Evolutionary conservation across 2,329 filamentous ascomycete genomes (phyloP).

Genomic region (Drechmeria coniospora): DNA sequence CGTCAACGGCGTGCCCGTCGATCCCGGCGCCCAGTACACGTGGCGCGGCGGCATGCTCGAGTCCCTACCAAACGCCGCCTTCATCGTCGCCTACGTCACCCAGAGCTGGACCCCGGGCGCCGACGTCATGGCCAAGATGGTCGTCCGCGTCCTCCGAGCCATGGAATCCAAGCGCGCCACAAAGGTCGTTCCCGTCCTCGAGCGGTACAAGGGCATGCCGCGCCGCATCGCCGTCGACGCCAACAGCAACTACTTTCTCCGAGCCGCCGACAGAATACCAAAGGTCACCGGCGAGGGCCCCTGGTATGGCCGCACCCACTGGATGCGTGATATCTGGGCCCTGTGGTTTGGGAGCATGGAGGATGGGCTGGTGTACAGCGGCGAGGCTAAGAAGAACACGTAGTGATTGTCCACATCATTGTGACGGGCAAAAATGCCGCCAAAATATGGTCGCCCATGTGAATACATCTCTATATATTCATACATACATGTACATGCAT

Average conservation of each 20-base stretch:
- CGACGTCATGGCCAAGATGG: slow-evolving; percentile 32
- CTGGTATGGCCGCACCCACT: slow-evolving; percentile 20
- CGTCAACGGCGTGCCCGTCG: slow-evolving; percentile 37
- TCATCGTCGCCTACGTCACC: slow-evolving; percentile 50
- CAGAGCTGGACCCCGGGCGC: slow-evolving; percentile 53
- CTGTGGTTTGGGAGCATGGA: slow-evolving; percentile 15
- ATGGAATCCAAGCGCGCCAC: slow-evolving; percentile 33
- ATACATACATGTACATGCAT: not conserved
- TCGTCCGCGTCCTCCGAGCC: slow-evolving; percentile 33
- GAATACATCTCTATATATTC: too few species aligned
- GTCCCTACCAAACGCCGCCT: slow-evolving; percentile 46
- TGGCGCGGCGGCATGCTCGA: slow-evolving; percentile 55
- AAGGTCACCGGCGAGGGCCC: slow-evolving; percentile 18
- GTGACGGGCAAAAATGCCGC: too few species aligned
- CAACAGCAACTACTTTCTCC: slow-evolving; percentile 20
- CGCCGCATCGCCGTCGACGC: slow-evolving; percentile 11
- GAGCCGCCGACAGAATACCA: slow-evolving; percentile 19
- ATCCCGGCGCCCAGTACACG: slow-evolving; percentile 33
- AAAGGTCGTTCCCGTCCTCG: slow-evolving; percentile 28
- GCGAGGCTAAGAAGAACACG: slow-evolving; percentile 16
- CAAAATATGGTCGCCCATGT: too few species aligned
- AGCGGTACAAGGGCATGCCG: slow-evolving; percentile 10
- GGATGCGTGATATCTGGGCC: slow-evolving; percentile 15
- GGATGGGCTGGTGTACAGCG: slow-evolving; percentile 15
- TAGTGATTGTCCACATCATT: too few species aligned